Base-by-base conservation (phyloP, 2,329 filamentous ascomycete genomes). In the Cytospora piceicola region DNA sequence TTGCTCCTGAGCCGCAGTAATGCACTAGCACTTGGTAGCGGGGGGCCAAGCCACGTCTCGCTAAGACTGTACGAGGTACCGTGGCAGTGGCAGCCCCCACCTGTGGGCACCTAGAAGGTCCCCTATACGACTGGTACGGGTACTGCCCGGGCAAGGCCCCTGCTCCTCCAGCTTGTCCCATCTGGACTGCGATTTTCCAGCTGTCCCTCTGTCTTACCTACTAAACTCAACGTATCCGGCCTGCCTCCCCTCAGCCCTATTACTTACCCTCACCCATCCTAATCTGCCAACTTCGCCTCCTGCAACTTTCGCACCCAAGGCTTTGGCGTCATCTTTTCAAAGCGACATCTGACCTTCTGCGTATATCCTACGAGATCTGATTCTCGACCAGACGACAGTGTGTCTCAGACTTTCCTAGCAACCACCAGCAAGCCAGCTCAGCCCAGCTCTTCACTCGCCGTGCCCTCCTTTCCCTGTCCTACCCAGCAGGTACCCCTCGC, bases 171-270 rank as follows among this genome's bases (percentile, higher is more conserved):
- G 56, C 53, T 60, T 49, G 34, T 58, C 61, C 51, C 56, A 46
- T 58, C 61, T 66, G 61, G 54, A 46, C 61, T 64, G 64, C 32
- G 64, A 64, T 60, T 66, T 64, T 66, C 64, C 56, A 60, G 61
- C 56, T 66, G 64, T 64, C 52, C 49, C 32, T 55, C 61, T 66
- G 59, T 57, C 42, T 51, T 61, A 32, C 14, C 57, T 58, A 36
- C 60, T 58, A 58, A 39, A 27, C 55, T 58, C 32, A 34, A 58
- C 55, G 17, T 58, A 58, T 36, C 55, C 34, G 42, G 27, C 67
- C 29, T 39, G 61, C 59, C 56, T 68, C 65, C 39, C 42, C 46
- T 70, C 70, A 71, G 70, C 70, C 70, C 70, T 71, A 36, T 12
- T 36, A 36, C 34, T 36, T 36, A 71, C 69, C 68, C 70, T 64